A percentile compares a stretch with the other conserved stretches of the same genome.
Evolutionary conservation across 164 flowering plant species (phyloP).

Genomic region (Macadamia integrifolia): DNA sequence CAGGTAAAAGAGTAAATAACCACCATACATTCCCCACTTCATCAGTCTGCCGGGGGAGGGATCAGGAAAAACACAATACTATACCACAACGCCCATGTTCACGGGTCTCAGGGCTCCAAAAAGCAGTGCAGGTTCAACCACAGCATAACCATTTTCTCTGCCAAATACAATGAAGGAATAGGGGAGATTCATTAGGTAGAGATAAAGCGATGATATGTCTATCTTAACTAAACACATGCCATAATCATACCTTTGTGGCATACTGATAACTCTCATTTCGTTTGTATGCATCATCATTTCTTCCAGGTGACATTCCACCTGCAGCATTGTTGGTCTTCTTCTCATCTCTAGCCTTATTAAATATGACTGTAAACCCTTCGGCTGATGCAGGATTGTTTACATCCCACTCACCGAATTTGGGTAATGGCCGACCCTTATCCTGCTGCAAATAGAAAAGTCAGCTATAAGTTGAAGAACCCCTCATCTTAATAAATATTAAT

Average conservation of each 20-base stretch:
- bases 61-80: background rate
- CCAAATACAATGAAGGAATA: background rate
- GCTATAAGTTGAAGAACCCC: background rate
- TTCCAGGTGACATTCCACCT: conserved; percentile 19
- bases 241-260: conserved; percentile 18
- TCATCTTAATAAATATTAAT: too few species aligned
- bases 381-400: conserved; percentile 73
- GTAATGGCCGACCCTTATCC: conserved; percentile 52
- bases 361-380: conserved; percentile 69
- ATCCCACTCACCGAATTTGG: conserved; percentile 85
- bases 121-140: conserved; percentile 13
- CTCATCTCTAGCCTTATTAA: conserved; percentile 72
- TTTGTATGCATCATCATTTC: conserved; percentile 16
- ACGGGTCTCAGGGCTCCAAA: too few species aligned
- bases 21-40: background rate
- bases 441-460: conserved; percentile 19
- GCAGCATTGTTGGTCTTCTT: conserved; percentile 46
- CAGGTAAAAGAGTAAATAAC: too few species aligned
- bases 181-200: too few species aligned
- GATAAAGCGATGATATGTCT: too few species aligned
- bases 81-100: too few species aligned
- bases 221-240: conserved; percentile 3
- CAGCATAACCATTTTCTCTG: conserved; percentile 57
- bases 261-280: conserved; percentile 12
- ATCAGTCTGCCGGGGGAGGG: background rate